Conservation (phyloP, 768 basidiomycete species). For the Roridomyces roridus region DNA sequence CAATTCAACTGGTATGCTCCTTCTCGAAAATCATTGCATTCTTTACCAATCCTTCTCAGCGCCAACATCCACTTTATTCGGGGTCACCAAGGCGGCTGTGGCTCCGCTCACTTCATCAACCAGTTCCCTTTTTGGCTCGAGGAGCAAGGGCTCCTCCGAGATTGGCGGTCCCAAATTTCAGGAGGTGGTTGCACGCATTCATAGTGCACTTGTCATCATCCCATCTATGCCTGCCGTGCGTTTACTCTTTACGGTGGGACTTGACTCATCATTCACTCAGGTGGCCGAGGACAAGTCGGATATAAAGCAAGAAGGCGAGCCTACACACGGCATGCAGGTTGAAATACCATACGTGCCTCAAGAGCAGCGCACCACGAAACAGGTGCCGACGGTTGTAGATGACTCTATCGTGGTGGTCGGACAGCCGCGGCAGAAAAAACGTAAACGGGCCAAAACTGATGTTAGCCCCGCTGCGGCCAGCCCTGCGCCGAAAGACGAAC, state of each 20-base stretch:
- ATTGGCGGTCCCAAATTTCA: too few relatives aligned
- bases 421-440: conserved; percentile 65
- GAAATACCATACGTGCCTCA: conserved; percentile 85
- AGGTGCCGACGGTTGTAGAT: conserved; percentile 41
- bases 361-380: conserved; percentile 51
- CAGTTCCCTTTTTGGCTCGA: conserved; percentile 55
- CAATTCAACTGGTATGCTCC: conserved; percentile 32
- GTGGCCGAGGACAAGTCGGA: conserved; percentile 11
- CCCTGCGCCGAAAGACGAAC: conserved; percentile 27
- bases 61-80: conserved; percentile 30
- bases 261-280: background rate
- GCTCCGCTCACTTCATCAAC: conserved; percentile 31
- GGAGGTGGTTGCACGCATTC: conserved; percentile 68
- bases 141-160: background rate
- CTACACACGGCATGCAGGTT: conserved; percentile 51
- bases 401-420: conserved; percentile 80
- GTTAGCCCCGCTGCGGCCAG: conserved; percentile 1
- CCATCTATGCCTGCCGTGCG: conserved; percentile 57
- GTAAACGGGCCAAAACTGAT: conserved; percentile 56
- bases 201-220: conserved; percentile 65
- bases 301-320: conserved; percentile 25
- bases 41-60: background rate
- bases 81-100: conserved; percentile 4
- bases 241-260: background rate
- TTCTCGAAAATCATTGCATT: background rate